Percentiles rank a stretch among this genome's conserved stretches.
phyloP scores from a whole-genome alignment of 177 flowering plant species.

The Vitis hybrid region DNA sequence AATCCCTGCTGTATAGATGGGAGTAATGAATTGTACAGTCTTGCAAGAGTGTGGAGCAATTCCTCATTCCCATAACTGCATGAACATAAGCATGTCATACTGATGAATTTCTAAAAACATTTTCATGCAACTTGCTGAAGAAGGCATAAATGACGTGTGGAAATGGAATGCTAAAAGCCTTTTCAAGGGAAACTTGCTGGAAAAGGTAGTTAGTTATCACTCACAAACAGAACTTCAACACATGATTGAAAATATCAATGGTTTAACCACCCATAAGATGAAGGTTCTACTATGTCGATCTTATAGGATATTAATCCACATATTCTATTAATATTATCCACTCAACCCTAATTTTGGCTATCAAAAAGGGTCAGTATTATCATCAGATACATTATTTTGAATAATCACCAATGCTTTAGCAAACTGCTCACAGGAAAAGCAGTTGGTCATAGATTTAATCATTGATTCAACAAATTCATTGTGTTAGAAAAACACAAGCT shows the following conservation, averaged over 20 bases:
- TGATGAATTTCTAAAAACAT: no score
- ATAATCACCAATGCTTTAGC: neutral
- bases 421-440: neutral
- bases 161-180: no score
- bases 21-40: constrained; percentile 77
- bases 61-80: constrained; percentile 86
- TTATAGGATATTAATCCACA: no score
- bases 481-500: neutral
- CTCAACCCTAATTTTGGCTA: no score
- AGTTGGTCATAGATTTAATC: neutral
- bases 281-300: neutral
- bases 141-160: no score
- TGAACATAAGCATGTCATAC: neutral
- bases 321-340: no score
- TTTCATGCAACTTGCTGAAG: no score
- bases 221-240: neutral
- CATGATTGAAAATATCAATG: neutral
- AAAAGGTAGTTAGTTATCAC: neutral
- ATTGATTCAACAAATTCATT: neutral
- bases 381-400: neutral
- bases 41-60: constrained; percentile 59
- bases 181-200: no score
- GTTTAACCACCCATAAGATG: neutral
- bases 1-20: constrained; percentile 75
- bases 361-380: neutral